phyloP scores from a whole-genome alignment of 2,329 filamentous ascomycete genomes.

The Neoscytalidium dimidiatum region DNA sequence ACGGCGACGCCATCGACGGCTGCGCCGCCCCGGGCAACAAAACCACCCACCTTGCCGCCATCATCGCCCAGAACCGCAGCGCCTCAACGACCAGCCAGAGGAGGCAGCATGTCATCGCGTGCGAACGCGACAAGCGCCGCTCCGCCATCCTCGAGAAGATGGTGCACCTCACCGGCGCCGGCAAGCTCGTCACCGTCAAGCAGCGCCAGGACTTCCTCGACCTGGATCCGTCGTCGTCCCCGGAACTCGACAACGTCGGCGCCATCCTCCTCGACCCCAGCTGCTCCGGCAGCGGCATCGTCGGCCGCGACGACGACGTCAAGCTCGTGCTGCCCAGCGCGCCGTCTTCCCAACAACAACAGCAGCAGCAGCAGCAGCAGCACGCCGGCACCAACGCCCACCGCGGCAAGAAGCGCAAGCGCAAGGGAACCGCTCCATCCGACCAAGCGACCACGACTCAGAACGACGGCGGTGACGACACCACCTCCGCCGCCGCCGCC shows the following conservation, averaged over 20 bases:
- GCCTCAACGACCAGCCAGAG: neutral
- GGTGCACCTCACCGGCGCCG: conserved; percentile 75
- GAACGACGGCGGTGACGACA: neutral
- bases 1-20: conserved; percentile 83
- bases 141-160: conserved; percentile 81
- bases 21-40: conserved; percentile 97
- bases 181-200: conserved; percentile 66
- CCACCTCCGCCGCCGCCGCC: conserved; percentile 16
- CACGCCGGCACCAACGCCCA: neutral
- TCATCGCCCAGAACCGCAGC: conserved; percentile 54
- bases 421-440: conserved; percentile 24
- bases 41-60: conserved; percentile 86
- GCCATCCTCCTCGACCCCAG: conserved; percentile 88
- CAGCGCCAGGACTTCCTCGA: conserved; percentile 80
- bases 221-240: conserved; percentile 68
- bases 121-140: conserved; percentile 73
- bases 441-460: neutral
- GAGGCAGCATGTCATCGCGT: conserved; percentile 66
- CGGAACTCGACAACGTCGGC: conserved; percentile 65
- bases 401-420: conserved; percentile 31
- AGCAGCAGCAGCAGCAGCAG: conserved; percentile 15
- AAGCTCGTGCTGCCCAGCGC: conserved; percentile 56
- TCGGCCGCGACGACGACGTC: conserved; percentile 73
- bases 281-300: conserved; percentile 93
- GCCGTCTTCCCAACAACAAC: conserved; percentile 26